These are phyloP conservation scores for Salix brachista DNA, from an alignment of 345 rosid genomes.

Conservation along the genomic window DNA sequence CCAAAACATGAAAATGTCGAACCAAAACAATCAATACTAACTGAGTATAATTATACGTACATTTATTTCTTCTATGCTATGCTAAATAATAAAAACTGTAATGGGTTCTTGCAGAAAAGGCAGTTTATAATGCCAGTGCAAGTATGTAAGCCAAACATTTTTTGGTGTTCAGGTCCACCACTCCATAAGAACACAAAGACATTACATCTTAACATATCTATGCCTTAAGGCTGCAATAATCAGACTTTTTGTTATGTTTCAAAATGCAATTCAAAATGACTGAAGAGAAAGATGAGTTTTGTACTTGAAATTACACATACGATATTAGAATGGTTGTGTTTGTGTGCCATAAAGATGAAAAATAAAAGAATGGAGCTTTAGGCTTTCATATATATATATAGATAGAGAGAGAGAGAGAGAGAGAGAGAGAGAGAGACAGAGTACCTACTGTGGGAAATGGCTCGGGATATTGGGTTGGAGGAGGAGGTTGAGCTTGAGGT, in stretches of 20 bases:
- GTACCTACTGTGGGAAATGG: conserved; percentile 65
- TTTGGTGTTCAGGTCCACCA: background rate
- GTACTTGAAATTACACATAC: background rate
- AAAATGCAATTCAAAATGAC: background rate
- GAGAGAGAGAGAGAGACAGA: conserved; percentile 27
- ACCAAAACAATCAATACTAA: conserved; percentile 27
- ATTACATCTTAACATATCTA: background rate
- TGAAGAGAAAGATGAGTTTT: background rate
- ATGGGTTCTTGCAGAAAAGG: background rate
- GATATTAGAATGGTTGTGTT: background rate
- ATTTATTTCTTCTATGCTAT: too few relatives aligned
- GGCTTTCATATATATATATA: background rate
- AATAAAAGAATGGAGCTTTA: background rate
- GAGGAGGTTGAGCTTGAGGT: conserved; percentile 14
- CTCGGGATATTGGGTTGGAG: conserved; percentile 31
- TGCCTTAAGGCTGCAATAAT: background rate
- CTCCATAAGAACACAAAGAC: background rate
- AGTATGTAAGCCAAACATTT: background rate
- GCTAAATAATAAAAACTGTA: too few relatives aligned
- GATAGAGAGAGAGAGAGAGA: background rate
- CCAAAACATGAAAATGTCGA: conserved; percentile 29
- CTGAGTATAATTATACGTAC: background rate
- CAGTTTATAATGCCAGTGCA: background rate
- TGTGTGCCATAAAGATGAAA: background rate
- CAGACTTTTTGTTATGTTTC: background rate